Conservation (phyloP, 257 asterid species). For the Ilex aquifolium region DNA sequence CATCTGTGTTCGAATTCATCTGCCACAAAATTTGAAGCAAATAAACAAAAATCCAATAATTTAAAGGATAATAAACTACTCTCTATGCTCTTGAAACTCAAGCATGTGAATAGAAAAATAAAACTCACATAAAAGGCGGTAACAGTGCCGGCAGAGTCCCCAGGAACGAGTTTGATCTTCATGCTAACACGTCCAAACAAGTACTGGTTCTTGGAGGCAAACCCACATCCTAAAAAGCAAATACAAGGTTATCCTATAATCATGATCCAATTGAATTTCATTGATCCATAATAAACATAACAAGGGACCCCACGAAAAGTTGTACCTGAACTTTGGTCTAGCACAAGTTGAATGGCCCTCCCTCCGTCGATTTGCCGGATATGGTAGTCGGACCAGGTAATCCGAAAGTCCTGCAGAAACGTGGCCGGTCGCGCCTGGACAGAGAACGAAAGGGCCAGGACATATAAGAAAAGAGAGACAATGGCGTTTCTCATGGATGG, state of each 20-base stretch:
- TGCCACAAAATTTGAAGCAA: conserved; percentile 10
- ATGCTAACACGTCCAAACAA: conserved; percentile 44
- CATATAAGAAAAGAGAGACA: conserved; percentile 11
- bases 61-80: not conserved
- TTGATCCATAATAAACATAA: not conserved
- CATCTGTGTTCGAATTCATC: conserved; percentile 77
- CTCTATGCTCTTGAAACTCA: not conserved
- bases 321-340: conserved; percentile 66
- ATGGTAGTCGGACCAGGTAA: conserved; percentile 65
- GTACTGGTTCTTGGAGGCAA: conserved; percentile 40
- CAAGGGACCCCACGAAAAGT: not conserved
- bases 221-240: conserved; percentile 35
- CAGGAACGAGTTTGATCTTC: conserved; percentile 62
- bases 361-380: conserved; percentile 66
- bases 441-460: conserved; percentile 15
- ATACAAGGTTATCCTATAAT: not conserved
- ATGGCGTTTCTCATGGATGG: conserved; percentile 14
- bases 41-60: not conserved
- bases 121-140: conserved; percentile 49
- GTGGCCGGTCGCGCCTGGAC: conserved; percentile 60
- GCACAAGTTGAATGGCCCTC: conserved; percentile 62
- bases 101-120: not conserved
- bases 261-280: not conserved
- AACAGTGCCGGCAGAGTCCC: conserved; percentile 65
- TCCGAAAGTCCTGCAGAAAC: conserved; percentile 53